Base-by-base conservation (phyloP, 345 rosid species). In the Eucalyptus guilfoylei region DNA sequence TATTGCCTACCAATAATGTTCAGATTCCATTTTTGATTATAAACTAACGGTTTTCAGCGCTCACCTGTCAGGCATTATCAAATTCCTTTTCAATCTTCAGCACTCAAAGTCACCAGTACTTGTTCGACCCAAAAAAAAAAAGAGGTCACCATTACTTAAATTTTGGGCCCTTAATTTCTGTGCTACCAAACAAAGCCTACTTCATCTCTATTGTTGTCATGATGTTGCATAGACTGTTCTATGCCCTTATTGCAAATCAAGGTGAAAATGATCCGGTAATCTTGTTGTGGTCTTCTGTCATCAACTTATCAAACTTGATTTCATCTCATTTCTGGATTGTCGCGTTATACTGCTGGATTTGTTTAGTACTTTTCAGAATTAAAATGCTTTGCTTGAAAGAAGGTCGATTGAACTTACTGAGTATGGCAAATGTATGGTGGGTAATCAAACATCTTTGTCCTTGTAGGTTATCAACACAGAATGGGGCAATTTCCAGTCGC, bases 381-480 rank as follows among this genome's bases (percentile, higher is more conserved):
- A 64, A 60, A 64, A 64, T 64, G 76, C 19, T n/a, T 64, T 64
- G 34, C 37, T n/a, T n/a, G 76, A 64, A 64, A 64, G 62, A 86
- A 86, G 44, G 62, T 49, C 3, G 17, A 49, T 19, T 86, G 87
- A 86, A 52, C 47, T 28, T 86, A 86, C 26, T 21, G 62, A 86
- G 32, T 32, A 37, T 37, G 83, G 30, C 3, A 37, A 76, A 40
- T 76, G 15, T 11, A 37, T 76, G 47, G 47, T 76, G 83, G 83
- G 83, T 76, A 28, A 76, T 76, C 83, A 76, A 76, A 37, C 47
- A 50, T 54, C 47, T 44, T 21, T 69, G 85, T 49, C 42, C 64
- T 60, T 45, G 55, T 88, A 95, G 98, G 98, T 96, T 86, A 95
- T 96, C 91, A 96, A 96, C 91, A 95, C 92, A 95, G 98, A 96